Percentiles rank a stretch among this genome's conserved stretches.
phyloP scores from a whole-genome alignment of 345 rosid species.

The Eucalyptus rudis region DNA sequence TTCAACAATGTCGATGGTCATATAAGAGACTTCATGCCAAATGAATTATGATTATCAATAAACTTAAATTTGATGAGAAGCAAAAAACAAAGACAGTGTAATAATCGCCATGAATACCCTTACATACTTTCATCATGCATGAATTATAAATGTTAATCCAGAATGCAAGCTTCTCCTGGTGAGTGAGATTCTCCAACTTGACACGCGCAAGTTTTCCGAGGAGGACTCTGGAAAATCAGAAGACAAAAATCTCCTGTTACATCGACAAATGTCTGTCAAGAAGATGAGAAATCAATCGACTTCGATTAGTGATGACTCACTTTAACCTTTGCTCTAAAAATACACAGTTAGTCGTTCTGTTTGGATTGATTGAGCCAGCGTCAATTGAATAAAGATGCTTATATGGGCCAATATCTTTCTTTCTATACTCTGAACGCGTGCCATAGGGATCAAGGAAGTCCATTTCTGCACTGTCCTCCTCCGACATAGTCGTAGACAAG shows the following conservation, averaged over 20 bases:
- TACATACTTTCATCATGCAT: constrained; percentile 83
- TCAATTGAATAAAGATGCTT: constrained; percentile 39
- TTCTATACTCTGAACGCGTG: constrained; percentile 29
- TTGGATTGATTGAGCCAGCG: constrained; percentile 29
- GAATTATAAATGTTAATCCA: constrained; percentile 88
- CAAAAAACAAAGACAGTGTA: background rate
- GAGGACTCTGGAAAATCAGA: constrained; percentile 35
- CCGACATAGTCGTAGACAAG: constrained; percentile 3
- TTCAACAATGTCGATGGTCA: background rate
- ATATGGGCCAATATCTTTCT: constrained; percentile 55
- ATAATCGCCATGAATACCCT: background rate
- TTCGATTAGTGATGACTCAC: constrained; percentile 8
- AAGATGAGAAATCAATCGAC: background rate
- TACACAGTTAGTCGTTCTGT: constrained; percentile 32
- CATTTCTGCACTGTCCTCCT: constrained; percentile 12
- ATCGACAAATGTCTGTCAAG: background rate
- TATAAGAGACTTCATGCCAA: background rate
- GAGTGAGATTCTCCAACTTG: constrained; percentile 45
- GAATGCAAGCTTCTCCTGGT: constrained; percentile 89
- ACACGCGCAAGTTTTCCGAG: constrained; percentile 42
- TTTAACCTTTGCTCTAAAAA: constrained; percentile 56
- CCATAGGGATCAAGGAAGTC: constrained; percentile 43
- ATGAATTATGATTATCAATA: background rate
- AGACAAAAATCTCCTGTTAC: background rate
- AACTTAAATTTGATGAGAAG: background rate